Evolutionary conservation across 202 grass and related monocot genomes (phyloP), one percentile per base, ranked within the genome.

Genomic region (Bolboschoenoplectus hybrid): DNA sequence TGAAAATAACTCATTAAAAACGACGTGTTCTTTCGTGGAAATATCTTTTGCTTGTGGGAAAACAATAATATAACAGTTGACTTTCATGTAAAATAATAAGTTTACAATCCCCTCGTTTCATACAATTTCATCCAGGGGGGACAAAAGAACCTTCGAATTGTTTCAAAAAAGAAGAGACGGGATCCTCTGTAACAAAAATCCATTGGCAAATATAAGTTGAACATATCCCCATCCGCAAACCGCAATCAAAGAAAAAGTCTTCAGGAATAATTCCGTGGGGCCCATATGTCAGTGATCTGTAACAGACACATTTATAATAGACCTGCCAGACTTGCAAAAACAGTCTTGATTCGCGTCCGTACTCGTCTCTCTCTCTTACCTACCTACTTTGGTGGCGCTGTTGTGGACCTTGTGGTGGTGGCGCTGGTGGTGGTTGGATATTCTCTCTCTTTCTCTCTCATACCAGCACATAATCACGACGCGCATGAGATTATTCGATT

Each of bases 361-460:
- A 40, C 11, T 43, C 12, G 1, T 64, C 11, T 68, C 39, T 69
- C 26, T 49, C 4, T 19, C 14, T 19, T 26, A 34, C 10, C 9
- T 47, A 45, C 39, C 20, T 32, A 55, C 49, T 6, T 38, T 1
- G 32, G 16, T 46, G 43, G 7, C 47, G 69, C 69, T 7, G 43
- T 14, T 34, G 26, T 26, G 26, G 26, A 26, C 26, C 26, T 12
- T 9, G 52, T 11, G 4, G 43, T 26, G 17, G 70, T 9, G 51
- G 74, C 5, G 49, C 32, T 9, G 35, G 75, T 9, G 35, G 75
- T 79, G 7, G 75, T 79, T 58, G 75, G 40, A 66, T 67, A 50
- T 19, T 82, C 60, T 64, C 12, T n/a, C 10, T 19, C n/a, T 62
- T 11, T 81, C 9, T 61, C 77, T 63, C 0, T 46, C 9, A 1